These are phyloP conservation scores for Amborella trichopoda DNA, from an alignment of 164 flowering plant species.

Conservation along the genomic window DNA sequence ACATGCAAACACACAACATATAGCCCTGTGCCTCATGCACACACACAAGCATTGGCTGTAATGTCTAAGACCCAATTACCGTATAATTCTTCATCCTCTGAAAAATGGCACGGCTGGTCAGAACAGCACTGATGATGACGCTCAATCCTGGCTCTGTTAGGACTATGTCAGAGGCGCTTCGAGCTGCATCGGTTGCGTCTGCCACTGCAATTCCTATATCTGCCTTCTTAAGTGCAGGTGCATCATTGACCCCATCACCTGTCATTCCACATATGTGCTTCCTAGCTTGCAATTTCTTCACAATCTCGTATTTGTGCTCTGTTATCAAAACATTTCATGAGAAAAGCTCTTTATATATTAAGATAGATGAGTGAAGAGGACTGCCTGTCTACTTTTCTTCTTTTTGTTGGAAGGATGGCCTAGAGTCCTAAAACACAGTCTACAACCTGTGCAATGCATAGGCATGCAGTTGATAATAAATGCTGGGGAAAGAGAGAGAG, in stretches of 20 bases:
- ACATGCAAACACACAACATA: too few relatives aligned
- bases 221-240: slow-evolving; percentile 56
- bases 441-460: too few relatives aligned
- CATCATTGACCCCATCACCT: slow-evolving; percentile 65
- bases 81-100: slow-evolving; percentile 67
- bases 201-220: slow-evolving; percentile 67
- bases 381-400: too few relatives aligned
- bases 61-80: slow-evolving; percentile 13
- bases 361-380: neutral
- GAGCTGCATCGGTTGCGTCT: slow-evolving; percentile 63
- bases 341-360: neutral
- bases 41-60: too few relatives aligned
- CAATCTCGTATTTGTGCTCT: slow-evolving; percentile 65
- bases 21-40: too few relatives aligned
- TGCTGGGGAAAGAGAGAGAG: neutral
- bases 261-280: slow-evolving; percentile 72
- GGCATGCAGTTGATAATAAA: neutral
- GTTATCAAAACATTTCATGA: slow-evolving; percentile 4
- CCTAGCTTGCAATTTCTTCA: slow-evolving; percentile 37
- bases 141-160: slow-evolving; percentile 65
- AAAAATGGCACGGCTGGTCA: slow-evolving; percentile 64
- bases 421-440: too few relatives aligned
- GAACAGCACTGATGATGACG: slow-evolving; percentile 59
- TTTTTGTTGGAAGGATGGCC: too few relatives aligned
- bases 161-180: slow-evolving; percentile 62